Conservation (phyloP, 2,329 filamentous ascomycete genomes). For the Teratosphaeria pseudoeucalypti region DNA sequence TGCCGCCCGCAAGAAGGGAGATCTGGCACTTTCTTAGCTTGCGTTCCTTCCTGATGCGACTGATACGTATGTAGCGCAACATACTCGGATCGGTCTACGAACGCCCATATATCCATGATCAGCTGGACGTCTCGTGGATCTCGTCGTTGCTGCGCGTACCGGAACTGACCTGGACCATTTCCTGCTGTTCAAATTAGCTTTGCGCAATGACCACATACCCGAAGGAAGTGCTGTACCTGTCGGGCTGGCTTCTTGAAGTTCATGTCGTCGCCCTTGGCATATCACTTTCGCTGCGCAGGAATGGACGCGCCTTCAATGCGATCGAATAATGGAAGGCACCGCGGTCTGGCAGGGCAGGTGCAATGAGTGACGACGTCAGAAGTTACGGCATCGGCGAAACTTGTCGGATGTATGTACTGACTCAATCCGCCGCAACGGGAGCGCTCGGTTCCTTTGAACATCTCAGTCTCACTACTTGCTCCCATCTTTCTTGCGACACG, state of each 20-base stretch:
- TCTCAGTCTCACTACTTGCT: background rate
- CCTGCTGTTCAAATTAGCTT: constrained; percentile 43
- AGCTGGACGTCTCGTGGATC: constrained; percentile 22
- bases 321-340: background rate
- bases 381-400: background rate
- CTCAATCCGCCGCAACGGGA: background rate
- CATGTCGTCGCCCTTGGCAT: constrained; percentile 22
- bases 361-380: background rate
- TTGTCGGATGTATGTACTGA: background rate
- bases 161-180: constrained; percentile 86
- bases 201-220: background rate
- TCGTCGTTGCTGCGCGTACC: constrained; percentile 53
- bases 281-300: background rate
- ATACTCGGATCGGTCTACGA: constrained; percentile 27
- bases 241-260: constrained; percentile 33
- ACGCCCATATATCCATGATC: constrained; percentile 26
- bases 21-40: constrained; percentile 52
- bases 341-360: background rate
- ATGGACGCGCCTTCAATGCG: background rate
- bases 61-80: background rate
- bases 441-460: background rate
- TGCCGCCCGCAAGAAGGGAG: constrained; percentile 73
- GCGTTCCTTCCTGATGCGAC: background rate
- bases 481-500: no score
- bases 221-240: constrained; percentile 29